Evolutionary conservation across 306 rosid species (phyloP), one percentile per base, ranked within the genome.

Genomic region (Rubus parviflorus): DNA sequence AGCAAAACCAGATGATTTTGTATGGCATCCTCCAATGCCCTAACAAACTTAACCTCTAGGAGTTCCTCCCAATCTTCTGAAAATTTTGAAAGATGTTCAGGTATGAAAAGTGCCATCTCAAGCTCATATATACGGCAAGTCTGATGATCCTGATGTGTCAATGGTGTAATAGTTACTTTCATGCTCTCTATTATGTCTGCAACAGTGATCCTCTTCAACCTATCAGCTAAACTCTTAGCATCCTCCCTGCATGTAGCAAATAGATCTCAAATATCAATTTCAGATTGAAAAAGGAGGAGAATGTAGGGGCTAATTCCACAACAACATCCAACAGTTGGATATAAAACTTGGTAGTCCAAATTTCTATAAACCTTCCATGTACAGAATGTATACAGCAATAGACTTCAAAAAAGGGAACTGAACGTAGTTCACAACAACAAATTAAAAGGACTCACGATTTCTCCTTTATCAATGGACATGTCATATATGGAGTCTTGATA

Each of bases 401-500:
- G 35, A 51, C 57, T 16, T 17, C 8, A 2, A 16, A 13, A 41
- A 23, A 10, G 6, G 11, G 6, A 4, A 49, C 16, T 0, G 60
- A 69, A 40, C 8, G 23, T 15, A 49, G 60, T 47, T 51, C 49
- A 54, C 66, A 72, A 43, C 49, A 43, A 23, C 49, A 61, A 81
- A 38, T 61, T 46, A 83, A 68, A 76, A 78, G 62, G 72, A 88
- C 97, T 89, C 81, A 92, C 98, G 97, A 77, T 76, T 82, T 89
- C 70, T 82, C 80, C 2, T 79, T 69, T 74, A 63, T 87, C 83
- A 95, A 77, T 63, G 98, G 98, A 84, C 98, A 95, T 69, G 97
- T 83, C 98, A 95, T 95, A 62, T 90, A 84, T 13, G 97, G 97
- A 71, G 98, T 95, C 86, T 90, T 90, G 79, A 92, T 92, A 48